Evolutionary conservation across 257 asterid species (phyloP), one percentile per base, ranked within the genome.

Genomic region (Craterostigma plantagineum): DNA sequence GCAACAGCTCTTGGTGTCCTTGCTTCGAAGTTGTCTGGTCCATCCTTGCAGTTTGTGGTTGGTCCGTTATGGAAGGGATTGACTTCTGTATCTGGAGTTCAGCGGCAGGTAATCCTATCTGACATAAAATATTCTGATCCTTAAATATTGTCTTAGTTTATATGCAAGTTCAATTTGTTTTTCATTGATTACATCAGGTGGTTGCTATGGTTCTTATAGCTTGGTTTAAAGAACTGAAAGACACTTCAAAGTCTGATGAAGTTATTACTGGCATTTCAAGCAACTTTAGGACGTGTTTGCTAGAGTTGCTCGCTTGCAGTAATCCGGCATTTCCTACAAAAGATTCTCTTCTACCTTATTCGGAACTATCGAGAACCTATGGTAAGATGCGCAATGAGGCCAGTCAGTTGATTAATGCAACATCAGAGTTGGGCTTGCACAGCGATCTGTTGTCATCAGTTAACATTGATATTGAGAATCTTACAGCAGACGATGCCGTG

Each of bases 291-390:
- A 53, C 42, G 51, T 79, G 76, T 64, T 61, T 80, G 55, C 42
- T 83, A 44, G 94, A 83, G 63, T 69, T 79, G 59, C 59, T 90
- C 57, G 66, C 78, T 58, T 90, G 95, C 76, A 63, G 84, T 50
- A 80, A 79, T 62, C 92, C 94, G 53, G 92, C 95, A 34, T 79
- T 74, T 66, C 98, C 98, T 13, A 72, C 84, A 16, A 90, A 90
- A 73, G 90, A 73, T 66, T 70, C 87, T 38, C 56, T 39, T 62
- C 79, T 70, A 63, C 94, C 95, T 17, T 90, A 90, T 70, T 69
- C 80, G 52, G 99, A 90, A 67, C 92, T 90, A 58, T 65, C 92
- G 43, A 77, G 99, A 73, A 83, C 95, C 11, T 83, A 77, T 59
- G 58, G 58, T 60, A 83, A 90, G 76, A 83, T 90, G 99, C 90